These are phyloP conservation scores for Lepidium campestre DNA, from an alignment of 441 rosid genomes.

Conservation along the genomic window DNA sequence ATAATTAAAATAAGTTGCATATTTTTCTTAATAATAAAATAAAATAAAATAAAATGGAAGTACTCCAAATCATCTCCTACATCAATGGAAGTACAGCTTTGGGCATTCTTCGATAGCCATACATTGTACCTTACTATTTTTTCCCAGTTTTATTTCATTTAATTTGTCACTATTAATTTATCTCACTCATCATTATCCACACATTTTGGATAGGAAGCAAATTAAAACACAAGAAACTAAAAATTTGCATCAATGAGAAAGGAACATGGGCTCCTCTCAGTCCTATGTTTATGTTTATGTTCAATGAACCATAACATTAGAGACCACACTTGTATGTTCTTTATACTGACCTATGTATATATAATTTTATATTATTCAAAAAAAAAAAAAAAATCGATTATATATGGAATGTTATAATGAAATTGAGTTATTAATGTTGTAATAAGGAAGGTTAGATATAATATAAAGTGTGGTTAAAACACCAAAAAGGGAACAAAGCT, in stretches of 20 bases:
- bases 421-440: too few species aligned
- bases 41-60: not conserved
- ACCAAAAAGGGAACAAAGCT: conserved; percentile 26
- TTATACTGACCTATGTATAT: not conserved
- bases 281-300: conserved; percentile 30
- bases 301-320: conserved; percentile 28
- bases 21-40: too few species aligned
- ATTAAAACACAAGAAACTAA: conserved; percentile 15
- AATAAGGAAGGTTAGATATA: too few species aligned
- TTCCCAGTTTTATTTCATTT: not conserved
- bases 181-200: conserved; percentile 15
- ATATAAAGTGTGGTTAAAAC: too few species aligned
- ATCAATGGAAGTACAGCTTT: conserved; percentile 32
- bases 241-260: conserved; percentile 13
- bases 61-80: conserved; percentile 28
- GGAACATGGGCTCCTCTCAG: conserved; percentile 25
- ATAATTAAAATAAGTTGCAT: too few species aligned
- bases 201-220: conserved; percentile 23
- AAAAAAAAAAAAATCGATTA: too few species aligned
- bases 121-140: conserved; percentile 29
- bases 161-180: conserved; percentile 18
- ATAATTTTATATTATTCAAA: not conserved
- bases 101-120: conserved; percentile 18
- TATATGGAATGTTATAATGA: too few species aligned
- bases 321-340: conserved; percentile 7